phyloP scores from a whole-genome alignment of 805 yeast species.

The Debaryomyces tyrocola region DNA sequence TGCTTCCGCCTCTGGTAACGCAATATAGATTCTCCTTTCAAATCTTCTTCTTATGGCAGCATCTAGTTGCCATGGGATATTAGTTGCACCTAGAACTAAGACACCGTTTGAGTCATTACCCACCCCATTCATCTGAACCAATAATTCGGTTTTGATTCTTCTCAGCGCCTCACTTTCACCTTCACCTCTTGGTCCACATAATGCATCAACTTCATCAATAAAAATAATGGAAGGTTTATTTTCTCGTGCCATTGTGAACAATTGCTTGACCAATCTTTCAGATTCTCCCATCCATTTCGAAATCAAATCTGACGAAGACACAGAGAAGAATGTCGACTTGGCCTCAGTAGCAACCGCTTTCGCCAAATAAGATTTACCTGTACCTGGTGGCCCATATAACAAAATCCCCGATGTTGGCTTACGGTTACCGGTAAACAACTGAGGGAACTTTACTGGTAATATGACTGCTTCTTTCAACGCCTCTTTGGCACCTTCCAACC shows the following conservation, averaged over 20 bases:
- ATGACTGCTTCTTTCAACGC: constrained; percentile 97
- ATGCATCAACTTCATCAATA: constrained; percentile 96
- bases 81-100: constrained; percentile 93
- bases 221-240: constrained; percentile 93
- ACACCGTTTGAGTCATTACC: constrained; percentile 95
- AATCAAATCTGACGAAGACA: constrained; percentile 93
- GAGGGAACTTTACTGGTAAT: constrained; percentile 94
- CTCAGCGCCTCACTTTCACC: constrained; percentile 96
- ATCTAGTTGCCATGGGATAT: constrained; percentile 98
- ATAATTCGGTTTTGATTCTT: constrained; percentile 90
- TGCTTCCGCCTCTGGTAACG: constrained; percentile 92
- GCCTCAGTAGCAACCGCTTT: constrained; percentile 99
- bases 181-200: constrained; percentile 97
- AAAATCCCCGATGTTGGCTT: constrained; percentile 91
- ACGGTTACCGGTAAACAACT: constrained; percentile 89
- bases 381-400: constrained; percentile 77
- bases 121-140: constrained; percentile 99
- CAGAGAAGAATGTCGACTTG: constrained; percentile 93
- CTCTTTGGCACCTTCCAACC: constrained; percentile 91
- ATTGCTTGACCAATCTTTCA: constrained; percentile 91
- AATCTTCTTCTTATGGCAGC: constrained; percentile 97
- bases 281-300: constrained; percentile 99
- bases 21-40: constrained; percentile 91
- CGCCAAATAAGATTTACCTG: constrained; percentile 95
- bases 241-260: constrained; percentile 95